phyloP scores from a whole-genome alignment of 2,329 filamentous ascomycete genomes.

The Raffaelea ambrosiae region DNA sequence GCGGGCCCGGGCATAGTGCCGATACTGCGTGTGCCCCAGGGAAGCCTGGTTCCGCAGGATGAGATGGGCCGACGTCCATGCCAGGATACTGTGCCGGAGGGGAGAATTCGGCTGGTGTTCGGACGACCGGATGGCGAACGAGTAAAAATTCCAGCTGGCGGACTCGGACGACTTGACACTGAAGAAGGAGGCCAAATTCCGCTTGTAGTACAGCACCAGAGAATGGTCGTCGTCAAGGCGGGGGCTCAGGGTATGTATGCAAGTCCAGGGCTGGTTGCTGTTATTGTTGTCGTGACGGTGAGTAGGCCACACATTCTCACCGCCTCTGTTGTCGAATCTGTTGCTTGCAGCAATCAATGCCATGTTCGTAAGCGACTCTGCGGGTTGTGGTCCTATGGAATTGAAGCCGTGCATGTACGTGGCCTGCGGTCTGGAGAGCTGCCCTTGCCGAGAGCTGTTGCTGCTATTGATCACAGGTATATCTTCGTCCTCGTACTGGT shows the following conservation, averaged over 20 bases:
- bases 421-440: too few species aligned
- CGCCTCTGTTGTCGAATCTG: too few species aligned
- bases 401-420: too few species aligned
- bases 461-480: too few species aligned
- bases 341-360: too few species aligned
- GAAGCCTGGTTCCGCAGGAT: slow-evolving; percentile 1
- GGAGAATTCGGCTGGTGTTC: slow-evolving; percentile 9
- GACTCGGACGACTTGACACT: slow-evolving; percentile 4
- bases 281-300: too few species aligned
- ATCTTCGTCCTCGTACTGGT: too few species aligned
- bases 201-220: slow-evolving; percentile 9
- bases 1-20: slow-evolving; percentile 7
- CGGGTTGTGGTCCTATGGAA: too few species aligned
- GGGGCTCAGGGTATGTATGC: not conserved
- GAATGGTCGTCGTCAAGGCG: not conserved
- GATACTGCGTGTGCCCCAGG: slow-evolving; percentile 2
- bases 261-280: not conserved
- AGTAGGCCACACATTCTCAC: too few species aligned
- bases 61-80: slow-evolving; percentile 8
- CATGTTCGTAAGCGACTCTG: too few species aligned
- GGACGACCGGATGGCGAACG: slow-evolving; percentile 8
- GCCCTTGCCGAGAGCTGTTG: too few species aligned
- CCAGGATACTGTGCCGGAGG: slow-evolving; percentile 8
- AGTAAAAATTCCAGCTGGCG: slow-evolving; percentile 9
- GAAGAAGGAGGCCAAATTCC: slow-evolving; percentile 6